Percentiles rank a stretch among this genome's conserved stretches.
Conservation (phyloP, 192 early-diverging fungal genomes). For the Coemansia sp. region DNA sequence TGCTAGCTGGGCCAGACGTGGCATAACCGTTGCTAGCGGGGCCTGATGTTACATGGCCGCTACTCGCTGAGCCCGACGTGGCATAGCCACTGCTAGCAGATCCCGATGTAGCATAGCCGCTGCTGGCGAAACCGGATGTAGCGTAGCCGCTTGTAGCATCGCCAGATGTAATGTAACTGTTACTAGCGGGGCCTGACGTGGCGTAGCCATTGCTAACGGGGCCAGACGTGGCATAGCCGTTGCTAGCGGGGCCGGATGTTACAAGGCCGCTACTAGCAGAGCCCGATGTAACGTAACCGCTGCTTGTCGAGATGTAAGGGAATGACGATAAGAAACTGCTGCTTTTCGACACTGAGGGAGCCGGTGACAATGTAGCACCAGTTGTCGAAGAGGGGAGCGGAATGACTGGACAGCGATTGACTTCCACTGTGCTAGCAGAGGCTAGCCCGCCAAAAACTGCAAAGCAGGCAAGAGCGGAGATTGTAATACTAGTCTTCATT, state of each 20-base stretch:
- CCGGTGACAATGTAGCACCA: neutral
- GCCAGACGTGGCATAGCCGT: too few relatives aligned
- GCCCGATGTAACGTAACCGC: neutral
- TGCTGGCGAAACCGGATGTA: neutral
- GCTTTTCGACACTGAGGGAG: neutral
- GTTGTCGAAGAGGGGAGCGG: neutral
- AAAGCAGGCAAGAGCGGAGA: neutral
- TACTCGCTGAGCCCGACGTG: neutral
- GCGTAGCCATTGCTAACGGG: too few relatives aligned
- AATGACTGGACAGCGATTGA: neutral
- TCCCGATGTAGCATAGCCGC: neutral
- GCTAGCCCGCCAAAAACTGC: neutral
- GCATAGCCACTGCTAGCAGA: neutral
- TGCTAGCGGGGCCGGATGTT: neutral
- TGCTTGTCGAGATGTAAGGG: neutral
- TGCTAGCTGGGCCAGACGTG: too few relatives aligned
- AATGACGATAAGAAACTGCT: neutral
- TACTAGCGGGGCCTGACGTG: too few relatives aligned
- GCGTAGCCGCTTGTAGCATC: neutral
- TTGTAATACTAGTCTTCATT: conserved; percentile 1
- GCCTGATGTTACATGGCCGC: neutral
- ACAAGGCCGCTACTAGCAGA: neutral
- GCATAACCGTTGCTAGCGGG: neutral
- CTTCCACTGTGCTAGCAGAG: neutral
- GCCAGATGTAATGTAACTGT: too few relatives aligned